A percentile compares a stretch with the other conserved stretches of the same genome.
These are phyloP conservation scores for Stephanodiscus triporus DNA, from an alignment of 108 stramenopile species.

Conservation along the genomic window DNA sequence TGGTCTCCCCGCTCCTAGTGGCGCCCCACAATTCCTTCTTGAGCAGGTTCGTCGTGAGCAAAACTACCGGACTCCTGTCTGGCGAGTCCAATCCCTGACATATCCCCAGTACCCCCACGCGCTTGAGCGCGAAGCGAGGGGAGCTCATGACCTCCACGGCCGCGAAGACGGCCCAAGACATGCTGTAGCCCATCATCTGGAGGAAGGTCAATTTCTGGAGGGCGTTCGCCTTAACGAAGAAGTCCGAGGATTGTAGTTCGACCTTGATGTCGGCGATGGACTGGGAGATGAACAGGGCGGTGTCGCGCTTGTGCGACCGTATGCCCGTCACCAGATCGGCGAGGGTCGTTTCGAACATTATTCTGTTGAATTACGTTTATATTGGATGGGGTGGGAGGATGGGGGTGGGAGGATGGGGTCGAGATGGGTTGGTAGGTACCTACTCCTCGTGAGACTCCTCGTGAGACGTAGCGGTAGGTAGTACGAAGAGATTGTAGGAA, in stretches of 20 bases:
- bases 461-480: too few species aligned
- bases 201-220: slow-evolving; percentile 97
- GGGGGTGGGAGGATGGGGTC: too few species aligned
- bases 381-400: too few species aligned
- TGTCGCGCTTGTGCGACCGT: slow-evolving; percentile 94
- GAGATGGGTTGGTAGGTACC: too few species aligned
- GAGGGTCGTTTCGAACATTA: slow-evolving; percentile 94
- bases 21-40: slow-evolving; percentile 95
- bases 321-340: slow-evolving; percentile 98
- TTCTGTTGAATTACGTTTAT: too few species aligned
- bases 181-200: slow-evolving; percentile 98
- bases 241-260: slow-evolving; percentile 91
- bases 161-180: slow-evolving; percentile 96
- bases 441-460: too few species aligned
- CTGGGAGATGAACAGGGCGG: slow-evolving; percentile 90
- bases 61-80: slow-evolving; percentile 90
- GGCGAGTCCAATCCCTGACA: slow-evolving; percentile 93
- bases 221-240: slow-evolving; percentile 93
- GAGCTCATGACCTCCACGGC: slow-evolving; percentile 95
- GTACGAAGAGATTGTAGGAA: too few species aligned
- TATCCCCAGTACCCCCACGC: slow-evolving; percentile 95
- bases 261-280: slow-evolving; percentile 95
- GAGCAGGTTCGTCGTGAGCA: slow-evolving; percentile 96
- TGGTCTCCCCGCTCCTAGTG: slow-evolving; percentile 49
- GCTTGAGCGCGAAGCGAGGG: slow-evolving; percentile 95